Evolutionary conservation across 2,329 filamentous ascomycete genomes (phyloP).

Genomic region (Fusarium piperis): DNA sequence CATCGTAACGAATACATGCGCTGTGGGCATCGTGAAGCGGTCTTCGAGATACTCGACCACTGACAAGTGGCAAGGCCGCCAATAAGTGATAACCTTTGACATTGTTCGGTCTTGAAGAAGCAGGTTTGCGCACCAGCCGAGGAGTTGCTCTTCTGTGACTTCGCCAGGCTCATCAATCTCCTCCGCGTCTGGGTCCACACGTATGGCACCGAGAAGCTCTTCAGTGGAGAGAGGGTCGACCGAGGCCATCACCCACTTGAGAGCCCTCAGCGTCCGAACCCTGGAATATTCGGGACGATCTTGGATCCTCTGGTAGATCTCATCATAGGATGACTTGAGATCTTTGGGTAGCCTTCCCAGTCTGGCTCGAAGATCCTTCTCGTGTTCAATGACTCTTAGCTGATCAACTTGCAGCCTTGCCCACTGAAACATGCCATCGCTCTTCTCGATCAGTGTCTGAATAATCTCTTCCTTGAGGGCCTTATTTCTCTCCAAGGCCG

Average conservation of each 20-base stretch:
- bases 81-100: no score
- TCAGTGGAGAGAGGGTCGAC: not conserved
- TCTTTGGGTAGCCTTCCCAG: not conserved
- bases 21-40: not conserved
- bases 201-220: not conserved
- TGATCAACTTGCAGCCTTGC: not conserved
- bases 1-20: not conserved
- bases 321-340: not conserved
- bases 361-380: not conserved
- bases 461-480: not conserved
- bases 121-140: not conserved
- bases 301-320: not conserved
- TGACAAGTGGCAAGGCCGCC: not conserved
- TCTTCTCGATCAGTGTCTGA: not conserved
- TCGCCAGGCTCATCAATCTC: not conserved
- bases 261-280: not conserved
- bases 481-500: not conserved
- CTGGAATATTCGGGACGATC: not conserved
- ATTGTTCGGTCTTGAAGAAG: not conserved
- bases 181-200: not conserved
- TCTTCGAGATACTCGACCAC: not conserved
- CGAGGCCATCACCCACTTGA: not conserved
- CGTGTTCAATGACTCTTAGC: not conserved
- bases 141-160: not conserved
- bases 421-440: not conserved